These are phyloP conservation scores for Kwoniella shandongensis DNA, from an alignment of 768 basidiomycete species.

Conservation along the genomic window DNA sequence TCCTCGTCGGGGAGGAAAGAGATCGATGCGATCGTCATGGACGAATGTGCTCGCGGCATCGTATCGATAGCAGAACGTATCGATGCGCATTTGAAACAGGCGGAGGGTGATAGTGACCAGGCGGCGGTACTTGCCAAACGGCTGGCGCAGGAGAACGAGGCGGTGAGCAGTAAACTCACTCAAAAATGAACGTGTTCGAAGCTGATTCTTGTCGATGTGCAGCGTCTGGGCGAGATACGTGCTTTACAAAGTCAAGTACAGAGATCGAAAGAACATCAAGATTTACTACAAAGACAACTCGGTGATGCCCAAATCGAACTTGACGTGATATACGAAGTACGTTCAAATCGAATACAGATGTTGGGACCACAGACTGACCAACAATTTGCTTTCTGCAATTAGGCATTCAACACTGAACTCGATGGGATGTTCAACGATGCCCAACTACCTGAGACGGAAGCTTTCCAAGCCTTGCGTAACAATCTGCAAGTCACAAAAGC, in stretches of 20 bases:
- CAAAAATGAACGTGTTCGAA: neutral
- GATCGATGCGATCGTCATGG: slow-evolving; percentile 30
- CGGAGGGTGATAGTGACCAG: slow-evolving; percentile 22
- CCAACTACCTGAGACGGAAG: slow-evolving; percentile 76
- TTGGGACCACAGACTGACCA: slow-evolving; percentile 14
- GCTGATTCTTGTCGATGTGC: neutral
- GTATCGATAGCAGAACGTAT: slow-evolving; percentile 31
- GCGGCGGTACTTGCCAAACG: slow-evolving; percentile 19
- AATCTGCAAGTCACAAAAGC: slow-evolving; percentile 77
- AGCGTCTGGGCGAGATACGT: slow-evolving; percentile 60
- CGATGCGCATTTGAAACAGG: slow-evolving; percentile 28
- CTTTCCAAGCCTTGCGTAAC: slow-evolving; percentile 72
- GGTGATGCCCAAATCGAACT: slow-evolving; percentile 79
- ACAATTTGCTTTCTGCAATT: neutral
- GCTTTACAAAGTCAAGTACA: slow-evolving; percentile 64
- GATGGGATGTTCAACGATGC: slow-evolving; percentile 86
- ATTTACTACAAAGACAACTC: slow-evolving; percentile 73
- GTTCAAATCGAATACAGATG: slow-evolving; percentile 24
- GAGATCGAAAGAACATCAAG: slow-evolving; percentile 67
- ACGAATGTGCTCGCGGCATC: slow-evolving; percentile 33
- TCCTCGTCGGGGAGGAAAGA: slow-evolving; percentile 22
- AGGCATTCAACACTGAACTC: slow-evolving; percentile 94
- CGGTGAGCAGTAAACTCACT: slow-evolving; percentile 16
- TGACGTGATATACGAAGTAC: slow-evolving; percentile 88
- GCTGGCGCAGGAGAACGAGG: slow-evolving; percentile 8